These are phyloP conservation scores for Dactylonectria macrodidyma DNA, from an alignment of 2,329 filamentous ascomycete species.

Conservation along the genomic window DNA sequence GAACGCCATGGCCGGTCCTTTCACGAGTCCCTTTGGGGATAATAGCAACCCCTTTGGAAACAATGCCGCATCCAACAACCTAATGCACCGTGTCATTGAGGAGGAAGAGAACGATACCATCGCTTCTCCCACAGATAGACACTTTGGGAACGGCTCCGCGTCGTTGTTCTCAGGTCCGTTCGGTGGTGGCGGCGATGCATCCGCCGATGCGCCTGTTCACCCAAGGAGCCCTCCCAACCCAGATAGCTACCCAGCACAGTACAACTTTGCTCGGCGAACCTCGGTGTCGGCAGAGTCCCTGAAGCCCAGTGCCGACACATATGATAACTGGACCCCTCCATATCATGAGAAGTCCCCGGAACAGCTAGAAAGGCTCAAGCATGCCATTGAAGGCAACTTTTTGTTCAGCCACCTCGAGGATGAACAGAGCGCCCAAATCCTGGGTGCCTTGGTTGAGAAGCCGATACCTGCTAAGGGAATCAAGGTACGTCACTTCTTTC, in stretches of 20 bases:
- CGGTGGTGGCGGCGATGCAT: constrained; percentile 67
- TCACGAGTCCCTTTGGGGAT: constrained; percentile 80
- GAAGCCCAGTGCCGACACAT: constrained; percentile 86
- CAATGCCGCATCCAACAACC: constrained; percentile 42
- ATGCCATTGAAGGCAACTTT: constrained; percentile 90
- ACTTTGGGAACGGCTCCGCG: constrained; percentile 63
- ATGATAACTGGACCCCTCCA: constrained; percentile 93
- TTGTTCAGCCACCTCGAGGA: constrained; percentile 96
- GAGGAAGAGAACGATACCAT: constrained; percentile 86
- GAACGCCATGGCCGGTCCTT: constrained; percentile 79
- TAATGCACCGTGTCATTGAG: constrained; percentile 76
- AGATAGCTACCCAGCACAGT: constrained; percentile 89
- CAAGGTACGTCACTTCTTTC: constrained; percentile 64
- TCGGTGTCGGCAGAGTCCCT: constrained; percentile 98
- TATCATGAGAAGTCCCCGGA: constrained; percentile 86
- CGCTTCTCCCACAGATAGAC: constrained; percentile 79
- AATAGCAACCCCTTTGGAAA: constrained; percentile 59
- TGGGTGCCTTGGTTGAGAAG: constrained; percentile 94
- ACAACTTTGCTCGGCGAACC: constrained; percentile 92
- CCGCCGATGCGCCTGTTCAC: constrained; percentile 62
- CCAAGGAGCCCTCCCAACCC: constrained; percentile 67
- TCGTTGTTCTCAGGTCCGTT: constrained; percentile 65
- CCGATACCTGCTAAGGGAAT: constrained; percentile 92
- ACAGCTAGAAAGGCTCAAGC: constrained; percentile 84
- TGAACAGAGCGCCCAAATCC: constrained; percentile 88